phyloP scores from a whole-genome alignment of 306 rosid species.

The Vigna reflexopilosa region DNA sequence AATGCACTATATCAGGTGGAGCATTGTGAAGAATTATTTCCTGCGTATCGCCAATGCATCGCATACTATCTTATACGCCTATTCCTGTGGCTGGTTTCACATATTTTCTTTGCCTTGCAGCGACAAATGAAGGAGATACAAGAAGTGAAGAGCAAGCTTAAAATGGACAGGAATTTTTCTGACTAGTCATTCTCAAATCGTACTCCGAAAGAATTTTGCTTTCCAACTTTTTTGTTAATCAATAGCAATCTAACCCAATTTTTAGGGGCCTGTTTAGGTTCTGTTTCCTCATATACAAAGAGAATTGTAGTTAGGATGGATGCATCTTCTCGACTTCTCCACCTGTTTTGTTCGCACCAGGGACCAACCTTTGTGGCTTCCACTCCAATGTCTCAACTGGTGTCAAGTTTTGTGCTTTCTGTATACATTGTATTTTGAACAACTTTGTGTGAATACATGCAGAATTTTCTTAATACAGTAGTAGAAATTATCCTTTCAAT shows the following conservation, averaged over 20 bases:
- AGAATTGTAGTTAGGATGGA: background rate
- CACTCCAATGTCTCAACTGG: conserved; percentile 1
- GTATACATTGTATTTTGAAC: conserved; percentile 13
- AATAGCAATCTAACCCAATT: conserved; percentile 27
- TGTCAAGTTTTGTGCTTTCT: background rate
- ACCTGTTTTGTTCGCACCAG: background rate
- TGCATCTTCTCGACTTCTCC: background rate
- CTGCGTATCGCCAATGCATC: background rate
- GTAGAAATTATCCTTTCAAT: background rate
- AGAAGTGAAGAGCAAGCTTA: conserved; percentile 38
- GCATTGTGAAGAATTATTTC: background rate
- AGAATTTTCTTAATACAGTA: background rate
- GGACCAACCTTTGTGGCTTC: background rate
- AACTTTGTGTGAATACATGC: background rate
- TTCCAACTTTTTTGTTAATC: background rate
- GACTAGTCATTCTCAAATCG: conserved; percentile 23
- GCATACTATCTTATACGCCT: conserved; percentile 16
- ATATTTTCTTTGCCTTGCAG: conserved; percentile 45
- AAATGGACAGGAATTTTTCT: background rate
- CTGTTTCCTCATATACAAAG: conserved; percentile 28
- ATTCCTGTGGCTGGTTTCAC: conserved; percentile 10
- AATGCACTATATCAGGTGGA: conserved; percentile 53
- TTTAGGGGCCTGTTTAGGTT: background rate
- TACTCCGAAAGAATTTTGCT: background rate
- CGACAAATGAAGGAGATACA: conserved; percentile 48